Conservation (phyloP, 2,329 filamentous ascomycete genomes). For the Chrysoporthe cubensis region DNA sequence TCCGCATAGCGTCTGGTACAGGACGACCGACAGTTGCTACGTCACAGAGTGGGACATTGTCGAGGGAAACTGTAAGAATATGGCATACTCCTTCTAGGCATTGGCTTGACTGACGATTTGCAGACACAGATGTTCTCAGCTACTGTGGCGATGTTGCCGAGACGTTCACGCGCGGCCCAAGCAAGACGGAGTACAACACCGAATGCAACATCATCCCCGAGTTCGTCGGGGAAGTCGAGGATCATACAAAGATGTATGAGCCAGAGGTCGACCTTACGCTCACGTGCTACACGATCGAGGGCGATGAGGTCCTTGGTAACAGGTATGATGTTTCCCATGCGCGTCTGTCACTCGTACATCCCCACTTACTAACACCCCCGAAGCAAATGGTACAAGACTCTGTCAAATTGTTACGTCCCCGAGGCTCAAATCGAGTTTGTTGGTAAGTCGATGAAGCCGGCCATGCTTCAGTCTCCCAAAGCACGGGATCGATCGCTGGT, state of each 20-base stretch:
- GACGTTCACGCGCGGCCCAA: slow-evolving; percentile 14
- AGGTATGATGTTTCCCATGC: slow-evolving; percentile 1
- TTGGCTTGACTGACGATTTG: too few relatives aligned
- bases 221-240: slow-evolving; percentile 10
- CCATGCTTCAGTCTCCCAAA: neutral
- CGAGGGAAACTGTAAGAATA: slow-evolving; percentile 24
- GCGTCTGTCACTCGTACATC: too few relatives aligned
- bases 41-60: slow-evolving; percentile 28
- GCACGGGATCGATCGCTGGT: neutral
- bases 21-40: slow-evolving; percentile 23
- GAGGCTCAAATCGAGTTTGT: slow-evolving; percentile 23
- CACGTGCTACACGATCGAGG: slow-evolving; percentile 22
- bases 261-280: slow-evolving; percentile 25
- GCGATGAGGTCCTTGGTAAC: slow-evolving; percentile 10
- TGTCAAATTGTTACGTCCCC: slow-evolving; percentile 28
- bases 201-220: slow-evolving; percentile 29
- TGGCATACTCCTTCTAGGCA: neutral
- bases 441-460: neutral
- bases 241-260: slow-evolving; percentile 29
- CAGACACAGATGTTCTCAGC: slow-evolving; percentile 25
- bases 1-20: slow-evolving; percentile 23
- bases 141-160: slow-evolving; percentile 22
- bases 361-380: neutral
- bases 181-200: slow-evolving; percentile 24
- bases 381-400: slow-evolving; percentile 27